Conservation (phyloP, 306 rosid genomes). For the Castanea sativa region DNA sequence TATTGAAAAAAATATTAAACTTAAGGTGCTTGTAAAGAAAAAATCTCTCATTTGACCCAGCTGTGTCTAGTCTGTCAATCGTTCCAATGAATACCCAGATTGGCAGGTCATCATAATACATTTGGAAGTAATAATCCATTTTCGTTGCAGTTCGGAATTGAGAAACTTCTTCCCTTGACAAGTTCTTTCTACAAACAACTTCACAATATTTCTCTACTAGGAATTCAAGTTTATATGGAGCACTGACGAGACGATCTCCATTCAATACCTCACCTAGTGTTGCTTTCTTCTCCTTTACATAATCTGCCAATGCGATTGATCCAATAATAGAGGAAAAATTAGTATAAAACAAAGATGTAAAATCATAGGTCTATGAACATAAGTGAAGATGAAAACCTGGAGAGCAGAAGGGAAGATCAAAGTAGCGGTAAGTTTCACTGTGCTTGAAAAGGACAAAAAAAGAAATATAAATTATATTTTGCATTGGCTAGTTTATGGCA, state of each 20-base stretch:
- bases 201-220: slow-evolving; percentile 56
- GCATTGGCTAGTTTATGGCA: too few species aligned
- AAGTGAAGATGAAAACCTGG: not conserved
- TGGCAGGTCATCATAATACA: slow-evolving; percentile 95
- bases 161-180: slow-evolving; percentile 56
- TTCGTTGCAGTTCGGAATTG: slow-evolving; percentile 71
- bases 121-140: slow-evolving; percentile 88
- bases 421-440: not conserved
- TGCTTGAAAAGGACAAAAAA: not conserved
- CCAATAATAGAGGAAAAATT: not conserved
- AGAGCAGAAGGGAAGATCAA: not conserved
- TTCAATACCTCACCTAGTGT: slow-evolving; percentile 96
- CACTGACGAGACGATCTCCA: slow-evolving; percentile 95
- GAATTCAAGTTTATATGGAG: slow-evolving; percentile 77
- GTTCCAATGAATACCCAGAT: slow-evolving; percentile 94
- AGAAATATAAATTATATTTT: not conserved
- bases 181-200: slow-evolving; percentile 58
- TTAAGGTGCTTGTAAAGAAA: slow-evolving; percentile 88
- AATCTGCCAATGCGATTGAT: slow-evolving; percentile 39
- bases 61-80: slow-evolving; percentile 73
- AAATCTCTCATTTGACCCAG: slow-evolving; percentile 80
- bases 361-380: too few species aligned
- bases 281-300: slow-evolving; percentile 77
- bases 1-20: slow-evolving; percentile 70
- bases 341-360: too few species aligned